These are phyloP conservation scores for Verticillium dahliae DNA, from an alignment of 2,329 filamentous ascomycete genomes.

Conservation along the genomic window DNA sequence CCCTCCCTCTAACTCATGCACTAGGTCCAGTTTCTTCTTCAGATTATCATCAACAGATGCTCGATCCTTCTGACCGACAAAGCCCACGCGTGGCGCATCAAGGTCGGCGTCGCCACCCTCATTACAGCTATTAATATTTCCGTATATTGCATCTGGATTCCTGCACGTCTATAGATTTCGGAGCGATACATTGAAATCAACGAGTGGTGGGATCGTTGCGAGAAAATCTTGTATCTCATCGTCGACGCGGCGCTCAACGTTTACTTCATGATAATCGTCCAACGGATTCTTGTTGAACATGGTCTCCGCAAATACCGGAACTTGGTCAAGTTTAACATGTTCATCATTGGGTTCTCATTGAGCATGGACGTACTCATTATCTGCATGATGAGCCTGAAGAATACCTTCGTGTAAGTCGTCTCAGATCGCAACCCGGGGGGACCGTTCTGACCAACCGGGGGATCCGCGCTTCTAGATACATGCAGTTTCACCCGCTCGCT, in stretches of 20 bases:
- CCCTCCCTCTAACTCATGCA: too few species aligned
- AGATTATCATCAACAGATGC: slow-evolving; percentile 44
- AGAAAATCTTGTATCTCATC: slow-evolving; percentile 39
- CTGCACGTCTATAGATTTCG: slow-evolving; percentile 33
- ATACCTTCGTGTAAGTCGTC: slow-evolving; percentile 12
- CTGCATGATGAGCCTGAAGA: not conserved
- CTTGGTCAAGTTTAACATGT: slow-evolving; percentile 27
- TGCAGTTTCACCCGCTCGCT: slow-evolving; percentile 39
- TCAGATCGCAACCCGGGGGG: too few species aligned
- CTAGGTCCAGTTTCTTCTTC: slow-evolving; percentile 31
- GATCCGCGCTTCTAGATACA: not conserved
- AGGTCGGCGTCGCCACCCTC: slow-evolving; percentile 33
- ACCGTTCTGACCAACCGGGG: not conserved
- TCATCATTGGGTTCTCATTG: slow-evolving; percentile 17
- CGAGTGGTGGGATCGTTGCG: slow-evolving; percentile 40
- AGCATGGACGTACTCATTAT: slow-evolving; percentile 15
- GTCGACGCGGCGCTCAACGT: slow-evolving; percentile 39
- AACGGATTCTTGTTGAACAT: slow-evolving; percentile 34
- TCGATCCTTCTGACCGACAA: not conserved
- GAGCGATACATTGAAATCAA: slow-evolving; percentile 34
- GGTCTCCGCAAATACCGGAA: slow-evolving; percentile 42
- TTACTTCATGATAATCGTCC: slow-evolving; percentile 38
- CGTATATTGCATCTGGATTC: slow-evolving; percentile 45
- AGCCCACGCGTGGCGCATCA: slow-evolving; percentile 20
- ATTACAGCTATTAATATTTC: slow-evolving; percentile 40